These are phyloP conservation scores for Corylus americana DNA, from an alignment of 306 rosid species.

Conservation along the genomic window DNA sequence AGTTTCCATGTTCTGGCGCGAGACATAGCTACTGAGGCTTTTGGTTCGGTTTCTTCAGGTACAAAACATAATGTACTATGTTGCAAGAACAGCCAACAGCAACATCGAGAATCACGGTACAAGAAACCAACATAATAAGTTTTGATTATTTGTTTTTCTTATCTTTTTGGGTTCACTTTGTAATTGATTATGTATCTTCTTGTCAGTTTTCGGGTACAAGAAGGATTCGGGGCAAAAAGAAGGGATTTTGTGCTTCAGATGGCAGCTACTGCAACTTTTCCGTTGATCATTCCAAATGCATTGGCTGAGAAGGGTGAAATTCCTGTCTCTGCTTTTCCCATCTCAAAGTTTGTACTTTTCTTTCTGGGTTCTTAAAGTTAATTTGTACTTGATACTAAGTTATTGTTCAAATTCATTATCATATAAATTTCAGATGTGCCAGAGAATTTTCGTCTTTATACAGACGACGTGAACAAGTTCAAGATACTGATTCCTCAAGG, in stretches of 20 bases:
- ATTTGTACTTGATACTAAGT: background rate
- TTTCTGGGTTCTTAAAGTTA: background rate
- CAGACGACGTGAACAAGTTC: conserved; percentile 79
- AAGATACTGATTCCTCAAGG: conserved; percentile 78
- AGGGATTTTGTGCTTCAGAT: conserved; percentile 57
- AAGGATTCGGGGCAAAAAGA: conserved; percentile 33
- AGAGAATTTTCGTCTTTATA: conserved; percentile 60
- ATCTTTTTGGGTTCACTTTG: background rate
- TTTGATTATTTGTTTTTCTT: background rate
- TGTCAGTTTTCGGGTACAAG: conserved; percentile 30
- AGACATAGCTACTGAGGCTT: background rate
- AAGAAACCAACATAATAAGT: background rate
- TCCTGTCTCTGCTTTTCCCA: background rate
- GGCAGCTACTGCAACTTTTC: conserved; percentile 38
- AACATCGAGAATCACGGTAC: conserved; percentile 1
- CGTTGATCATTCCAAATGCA: conserved; percentile 33
- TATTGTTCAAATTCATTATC: conserved; percentile 2
- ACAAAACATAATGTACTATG: conserved; percentile 1
- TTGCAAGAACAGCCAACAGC: conserved; percentile 18
- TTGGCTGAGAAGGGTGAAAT: conserved; percentile 34
- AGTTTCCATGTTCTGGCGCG: background rate
- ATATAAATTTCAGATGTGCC: conserved; percentile 37
- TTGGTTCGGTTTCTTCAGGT: background rate
- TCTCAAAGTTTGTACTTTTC: background rate
- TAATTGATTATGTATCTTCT: background rate